These are phyloP conservation scores for Cyberlindnera galapagoensis DNA, from an alignment of 805 yeast genomes.

Conservation along the genomic window DNA sequence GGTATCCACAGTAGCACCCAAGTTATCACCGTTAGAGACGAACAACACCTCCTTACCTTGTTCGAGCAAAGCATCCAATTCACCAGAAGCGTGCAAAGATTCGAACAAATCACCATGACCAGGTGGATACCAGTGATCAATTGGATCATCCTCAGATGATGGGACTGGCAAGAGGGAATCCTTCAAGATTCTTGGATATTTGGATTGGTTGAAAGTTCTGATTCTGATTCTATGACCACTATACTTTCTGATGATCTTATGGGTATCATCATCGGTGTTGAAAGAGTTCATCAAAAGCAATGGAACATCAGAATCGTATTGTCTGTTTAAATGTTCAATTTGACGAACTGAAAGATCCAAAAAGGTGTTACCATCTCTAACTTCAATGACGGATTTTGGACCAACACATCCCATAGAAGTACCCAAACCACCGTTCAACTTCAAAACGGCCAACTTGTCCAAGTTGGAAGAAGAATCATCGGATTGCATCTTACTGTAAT, in stretches of 20 bases:
- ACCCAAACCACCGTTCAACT: slow-evolving; percentile 97
- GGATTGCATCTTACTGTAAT: slow-evolving; percentile 47
- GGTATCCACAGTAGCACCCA: slow-evolving; percentile 96
- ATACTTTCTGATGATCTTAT: slow-evolving; percentile 90
- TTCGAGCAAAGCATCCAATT: slow-evolving; percentile 78
- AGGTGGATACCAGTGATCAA: slow-evolving; percentile 98
- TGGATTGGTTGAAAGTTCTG: slow-evolving; percentile 95
- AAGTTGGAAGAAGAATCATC: slow-evolving; percentile 39
- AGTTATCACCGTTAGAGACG: slow-evolving; percentile 96
- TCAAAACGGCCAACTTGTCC: slow-evolving; percentile 86
- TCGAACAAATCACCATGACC: slow-evolving; percentile 99
- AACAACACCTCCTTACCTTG: slow-evolving; percentile 94
- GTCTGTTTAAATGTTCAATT: slow-evolving; percentile 89
- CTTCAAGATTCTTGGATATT: slow-evolving; percentile 91
- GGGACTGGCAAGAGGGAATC: slow-evolving; percentile 98
- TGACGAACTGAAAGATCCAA: slow-evolving; percentile 94
- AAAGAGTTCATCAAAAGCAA: slow-evolving; percentile 96
- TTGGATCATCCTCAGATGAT: slow-evolving; percentile 57
- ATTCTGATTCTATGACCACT: slow-evolving; percentile 94
- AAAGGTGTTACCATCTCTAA: slow-evolving; percentile 96
- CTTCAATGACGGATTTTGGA: slow-evolving; percentile 96
- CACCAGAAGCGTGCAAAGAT: slow-evolving; percentile 82
- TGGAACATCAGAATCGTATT: slow-evolving; percentile 89
- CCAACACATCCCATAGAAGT: slow-evolving; percentile 99
- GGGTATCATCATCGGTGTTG: slow-evolving; percentile 95